A percentile compares a stretch with the other conserved stretches of the same genome.
Evolutionary conservation across 257 asterid species (phyloP).

Genomic region (Penstemon barbatus): DNA sequence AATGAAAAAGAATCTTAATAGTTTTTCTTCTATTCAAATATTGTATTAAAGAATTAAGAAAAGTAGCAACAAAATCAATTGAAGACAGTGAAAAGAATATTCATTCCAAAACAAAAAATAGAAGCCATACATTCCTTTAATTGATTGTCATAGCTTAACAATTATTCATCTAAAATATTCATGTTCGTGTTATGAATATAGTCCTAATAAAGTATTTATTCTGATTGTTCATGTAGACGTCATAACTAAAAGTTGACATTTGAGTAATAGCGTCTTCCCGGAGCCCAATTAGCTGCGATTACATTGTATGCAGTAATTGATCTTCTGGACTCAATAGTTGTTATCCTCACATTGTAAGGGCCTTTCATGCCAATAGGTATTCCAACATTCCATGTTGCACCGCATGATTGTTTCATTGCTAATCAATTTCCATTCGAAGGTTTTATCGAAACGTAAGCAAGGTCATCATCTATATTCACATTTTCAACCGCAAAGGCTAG

Average conservation of each 20-base stretch:
- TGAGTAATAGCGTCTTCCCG: neutral
- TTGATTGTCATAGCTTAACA: too few species aligned
- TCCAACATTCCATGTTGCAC: slow-evolving; percentile 33
- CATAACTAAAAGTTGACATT: neutral
- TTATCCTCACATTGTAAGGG: slow-evolving; percentile 21
- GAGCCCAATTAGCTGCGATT: slow-evolving; percentile 21
- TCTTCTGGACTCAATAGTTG: neutral
- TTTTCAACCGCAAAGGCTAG: slow-evolving; percentile 36
- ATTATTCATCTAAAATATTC: too few species aligned
- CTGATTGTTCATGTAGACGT: too few species aligned
- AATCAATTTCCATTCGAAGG: slow-evolving; percentile 29
- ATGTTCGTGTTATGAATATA: too few species aligned
- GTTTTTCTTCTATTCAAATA: too few species aligned
- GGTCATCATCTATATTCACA: slow-evolving; percentile 45
- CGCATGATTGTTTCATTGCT: slow-evolving; percentile 38
- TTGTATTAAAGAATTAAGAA: too few species aligned
- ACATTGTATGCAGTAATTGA: neutral
- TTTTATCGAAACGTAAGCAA: slow-evolving; percentile 29
- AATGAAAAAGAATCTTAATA: too few species aligned
- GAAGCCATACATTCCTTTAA: too few species aligned
- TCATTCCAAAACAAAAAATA: too few species aligned
- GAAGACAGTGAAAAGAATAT: too few species aligned
- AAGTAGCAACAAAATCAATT: too few species aligned
- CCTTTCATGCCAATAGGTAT: slow-evolving; percentile 1
- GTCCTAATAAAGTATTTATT: too few species aligned